phyloP scores from a whole-genome alignment of 1,139 yeast genomes.

The Suhomyces kunorum region DNA sequence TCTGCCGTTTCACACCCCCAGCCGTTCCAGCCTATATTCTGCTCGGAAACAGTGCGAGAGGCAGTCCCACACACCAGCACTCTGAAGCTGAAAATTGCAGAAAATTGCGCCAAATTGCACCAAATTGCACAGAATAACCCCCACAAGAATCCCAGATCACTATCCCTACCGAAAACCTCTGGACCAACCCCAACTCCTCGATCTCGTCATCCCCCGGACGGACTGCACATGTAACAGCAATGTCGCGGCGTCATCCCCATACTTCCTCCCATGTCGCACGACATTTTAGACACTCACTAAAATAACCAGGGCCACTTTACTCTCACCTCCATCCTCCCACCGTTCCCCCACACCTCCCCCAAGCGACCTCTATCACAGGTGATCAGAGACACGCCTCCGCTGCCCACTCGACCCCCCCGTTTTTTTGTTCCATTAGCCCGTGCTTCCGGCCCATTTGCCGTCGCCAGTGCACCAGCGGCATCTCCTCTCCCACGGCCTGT shows the following conservation, averaged over 20 bases:
- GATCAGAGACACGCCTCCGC: slow-evolving; percentile 6
- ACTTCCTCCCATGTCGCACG: slow-evolving; percentile 8
- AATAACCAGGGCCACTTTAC: slow-evolving; percentile 1
- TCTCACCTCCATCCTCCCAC: slow-evolving; percentile 1
- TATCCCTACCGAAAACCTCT: too few relatives aligned
- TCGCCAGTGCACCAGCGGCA: slow-evolving; percentile 2
- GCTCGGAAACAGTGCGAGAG: too few relatives aligned
- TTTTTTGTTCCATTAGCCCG: neutral
- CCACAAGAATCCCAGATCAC: too few relatives aligned
- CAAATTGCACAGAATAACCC: too few relatives aligned
- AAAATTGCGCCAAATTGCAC: too few relatives aligned
- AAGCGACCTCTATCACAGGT: slow-evolving; percentile 9
- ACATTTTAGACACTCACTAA: slow-evolving; percentile 8
- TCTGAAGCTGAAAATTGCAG: too few relatives aligned
- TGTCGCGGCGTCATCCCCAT: neutral
- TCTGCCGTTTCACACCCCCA: too few relatives aligned
- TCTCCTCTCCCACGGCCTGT: neutral
- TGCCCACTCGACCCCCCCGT: neutral
- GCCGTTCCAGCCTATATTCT: too few relatives aligned
- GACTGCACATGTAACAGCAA: too few relatives aligned
- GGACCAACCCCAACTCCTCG: too few relatives aligned
- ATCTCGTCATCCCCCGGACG: too few relatives aligned
- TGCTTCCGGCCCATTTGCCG: neutral
- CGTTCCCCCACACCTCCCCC: neutral
- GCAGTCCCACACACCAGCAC: too few relatives aligned